Base-by-base conservation (phyloP, 768 basidiomycete genomes). In the Brasilioporus rufonigricans region DNA sequence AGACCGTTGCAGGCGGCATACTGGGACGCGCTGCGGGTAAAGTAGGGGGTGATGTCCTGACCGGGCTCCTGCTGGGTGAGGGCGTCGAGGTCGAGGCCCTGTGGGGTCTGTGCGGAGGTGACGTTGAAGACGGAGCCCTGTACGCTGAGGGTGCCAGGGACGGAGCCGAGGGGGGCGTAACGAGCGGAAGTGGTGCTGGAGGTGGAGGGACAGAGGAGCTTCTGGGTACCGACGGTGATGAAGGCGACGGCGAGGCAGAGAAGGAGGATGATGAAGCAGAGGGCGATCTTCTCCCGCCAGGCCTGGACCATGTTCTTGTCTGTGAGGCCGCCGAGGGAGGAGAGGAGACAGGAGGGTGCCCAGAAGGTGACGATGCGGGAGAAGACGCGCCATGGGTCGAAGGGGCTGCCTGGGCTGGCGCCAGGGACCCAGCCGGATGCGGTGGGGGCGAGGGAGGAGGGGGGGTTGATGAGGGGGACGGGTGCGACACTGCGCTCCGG, bases 241-340 rank as follows among this genome's bases (percentile, higher is more conserved):
- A 99, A 99, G 11, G 92, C 96, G 49, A 98, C 82, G 43, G 76
- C 70, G 19, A 78, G 85, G 61, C 96, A 97, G 19, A 97, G 72
- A 41, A 93, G 36, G 53, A 82, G 60, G 48, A 93, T 91, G 65
- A 98, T 86, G 71, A 90, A 85, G 73, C 95, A 98, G 4, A 99
- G 77, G 7, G 93, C 84, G 54, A 96, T 86, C 78, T 98, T 99
- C 73, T 99, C 97, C 66, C 95, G 84, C 97, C 97, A 99, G 1
- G 97, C 97, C 70, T 97, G 92, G 57, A 85, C 77, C 50, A 82
- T 79, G 35, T 82, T 77, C 63, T 81, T 80, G 71, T 95, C 93
- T 67, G 82, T 87, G 68, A 98, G 78, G 43, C 93, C 91, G 53
- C 89, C 90, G 12, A 93, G 38, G 2, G 85, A 82, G 23, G 80